Conservation (phyloP, 1,284 basidiomycete species). For the Boletellus sp. region DNA sequence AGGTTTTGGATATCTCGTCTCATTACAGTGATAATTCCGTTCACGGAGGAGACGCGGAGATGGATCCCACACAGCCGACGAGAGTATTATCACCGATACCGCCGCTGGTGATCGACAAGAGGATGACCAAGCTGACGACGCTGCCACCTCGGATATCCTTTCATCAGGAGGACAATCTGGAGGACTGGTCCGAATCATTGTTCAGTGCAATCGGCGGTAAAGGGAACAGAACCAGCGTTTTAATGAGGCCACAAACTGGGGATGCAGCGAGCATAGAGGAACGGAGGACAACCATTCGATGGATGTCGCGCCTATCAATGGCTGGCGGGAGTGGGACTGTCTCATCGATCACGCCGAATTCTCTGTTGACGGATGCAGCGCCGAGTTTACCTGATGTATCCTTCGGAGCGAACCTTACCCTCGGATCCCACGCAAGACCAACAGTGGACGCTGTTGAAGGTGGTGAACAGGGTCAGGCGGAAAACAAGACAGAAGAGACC, state of each 20-base stretch:
- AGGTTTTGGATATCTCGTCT: constrained; percentile 30
- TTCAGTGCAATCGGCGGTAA: constrained; percentile 25
- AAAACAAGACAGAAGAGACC: background rate
- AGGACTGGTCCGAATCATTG: constrained; percentile 30
- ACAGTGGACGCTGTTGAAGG: constrained; percentile 4
- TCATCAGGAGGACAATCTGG: constrained; percentile 39
- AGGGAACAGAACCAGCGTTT: constrained; percentile 18
- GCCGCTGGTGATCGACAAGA: constrained; percentile 31
- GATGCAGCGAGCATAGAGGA: constrained; percentile 5
- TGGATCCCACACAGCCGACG: constrained; percentile 8
- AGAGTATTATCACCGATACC: constrained; percentile 18
- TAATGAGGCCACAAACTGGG: background rate
- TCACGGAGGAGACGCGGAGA: constrained; percentile 5
- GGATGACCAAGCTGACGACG: constrained; percentile 15
- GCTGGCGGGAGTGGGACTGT: background rate
- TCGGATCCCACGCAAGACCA: constrained; percentile 10
- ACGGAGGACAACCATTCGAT: constrained; percentile 17
- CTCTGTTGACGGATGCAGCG: constrained; percentile 1
- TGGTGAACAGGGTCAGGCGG: constrained; percentile 6
- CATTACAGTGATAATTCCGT: constrained; percentile 10
- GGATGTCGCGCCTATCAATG: constrained; percentile 4
- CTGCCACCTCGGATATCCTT: constrained; percentile 56
- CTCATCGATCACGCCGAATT: constrained; percentile 1
- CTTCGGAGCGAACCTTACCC: constrained; percentile 17
- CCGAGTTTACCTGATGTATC: constrained; percentile 18